Evolutionary conservation across 2,329 filamentous ascomycete species (phyloP).

Genomic region (Beauveria rudraprayagi): DNA sequence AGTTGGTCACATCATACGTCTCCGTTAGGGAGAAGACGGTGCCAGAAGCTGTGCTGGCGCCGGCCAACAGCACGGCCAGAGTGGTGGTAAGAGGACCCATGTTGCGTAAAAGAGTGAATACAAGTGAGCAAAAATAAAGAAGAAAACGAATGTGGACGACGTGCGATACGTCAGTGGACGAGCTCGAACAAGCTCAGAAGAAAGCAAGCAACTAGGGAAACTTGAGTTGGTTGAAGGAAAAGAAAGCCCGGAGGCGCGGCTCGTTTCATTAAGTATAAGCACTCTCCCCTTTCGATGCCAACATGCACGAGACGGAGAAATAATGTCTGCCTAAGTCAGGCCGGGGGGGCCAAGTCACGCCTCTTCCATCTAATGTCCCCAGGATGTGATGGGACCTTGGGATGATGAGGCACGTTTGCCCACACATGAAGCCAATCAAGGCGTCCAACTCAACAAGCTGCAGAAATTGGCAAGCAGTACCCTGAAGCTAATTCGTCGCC

Average conservation of each 20-base stretch:
- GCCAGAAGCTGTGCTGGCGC: neutral
- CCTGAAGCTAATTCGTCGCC: neutral
- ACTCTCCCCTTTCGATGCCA: neutral
- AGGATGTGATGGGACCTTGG: neutral
- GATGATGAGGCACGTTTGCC: neutral
- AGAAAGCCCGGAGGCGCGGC: neutral
- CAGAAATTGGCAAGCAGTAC: neutral
- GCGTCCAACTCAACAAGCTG: neutral
- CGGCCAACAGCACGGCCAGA: slow-evolving; percentile 1
- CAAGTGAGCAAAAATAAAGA: neutral
- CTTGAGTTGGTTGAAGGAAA: neutral
- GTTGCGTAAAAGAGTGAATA: slow-evolving; percentile 1
- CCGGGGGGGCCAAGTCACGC: neutral
- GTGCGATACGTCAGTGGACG: slow-evolving; percentile 12
- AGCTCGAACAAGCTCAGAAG: neutral
- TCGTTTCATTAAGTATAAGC: neutral
- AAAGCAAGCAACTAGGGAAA: neutral
- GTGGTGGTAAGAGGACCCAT: neutral
- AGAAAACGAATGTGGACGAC: slow-evolving; percentile 4
- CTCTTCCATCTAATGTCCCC: neutral
- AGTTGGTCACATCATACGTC: slow-evolving; percentile 25
- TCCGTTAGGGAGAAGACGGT: slow-evolving; percentile 2
- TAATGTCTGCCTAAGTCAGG: neutral
- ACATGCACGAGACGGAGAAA: neutral
- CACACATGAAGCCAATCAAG: neutral